Percentiles rank a stretch among this genome's conserved stretches.
Evolutionary conservation across 1,284 basidiomycete genomes (phyloP).

Genomic region (Coniferiporia sulphurascens): DNA sequence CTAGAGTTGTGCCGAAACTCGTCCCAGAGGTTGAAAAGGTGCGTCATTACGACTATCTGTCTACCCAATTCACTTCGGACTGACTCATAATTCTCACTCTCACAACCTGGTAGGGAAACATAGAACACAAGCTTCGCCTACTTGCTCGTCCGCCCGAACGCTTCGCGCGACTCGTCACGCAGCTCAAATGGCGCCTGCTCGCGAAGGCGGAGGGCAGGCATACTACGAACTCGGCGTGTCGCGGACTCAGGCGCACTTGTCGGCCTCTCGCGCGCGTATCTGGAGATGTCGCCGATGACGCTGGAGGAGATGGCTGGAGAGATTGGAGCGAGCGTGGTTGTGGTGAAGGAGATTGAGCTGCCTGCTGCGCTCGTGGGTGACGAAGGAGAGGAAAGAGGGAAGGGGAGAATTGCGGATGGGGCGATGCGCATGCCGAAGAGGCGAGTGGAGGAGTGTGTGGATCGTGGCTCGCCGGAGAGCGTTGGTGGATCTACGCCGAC

Average conservation of each 20-base stretch:
- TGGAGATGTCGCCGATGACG: constrained; percentile 77
- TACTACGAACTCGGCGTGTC: constrained; percentile 93
- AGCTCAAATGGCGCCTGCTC: constrained; percentile 91
- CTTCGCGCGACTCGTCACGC: constrained; percentile 80
- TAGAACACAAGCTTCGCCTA: constrained; percentile 85
- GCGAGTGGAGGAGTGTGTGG: constrained; percentile 11
- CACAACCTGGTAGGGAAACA: constrained; percentile 51
- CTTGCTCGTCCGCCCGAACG: constrained; percentile 64
- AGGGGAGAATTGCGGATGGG: neutral
- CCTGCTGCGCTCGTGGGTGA: constrained; percentile 30
- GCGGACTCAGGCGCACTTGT: constrained; percentile 83
- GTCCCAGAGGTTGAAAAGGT: constrained; percentile 70
- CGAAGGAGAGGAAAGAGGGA: neutral
- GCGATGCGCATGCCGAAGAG: constrained; percentile 18
- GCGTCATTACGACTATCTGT: constrained; percentile 11
- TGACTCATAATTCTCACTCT: neutral
- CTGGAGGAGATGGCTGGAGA: constrained; percentile 90
- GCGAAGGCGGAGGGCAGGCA: constrained; percentile 87
- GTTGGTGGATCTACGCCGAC: constrained; percentile 29
- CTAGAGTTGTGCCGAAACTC: constrained; percentile 46
- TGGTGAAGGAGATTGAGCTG: constrained; percentile 82
- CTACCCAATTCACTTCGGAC: too few species aligned
- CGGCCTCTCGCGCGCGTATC: constrained; percentile 69
- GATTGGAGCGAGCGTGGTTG: constrained; percentile 83
- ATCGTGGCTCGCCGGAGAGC: neutral